Conservation (phyloP, 1,139 yeast species). For the Saccharomycopsis crataegensis region DNA sequence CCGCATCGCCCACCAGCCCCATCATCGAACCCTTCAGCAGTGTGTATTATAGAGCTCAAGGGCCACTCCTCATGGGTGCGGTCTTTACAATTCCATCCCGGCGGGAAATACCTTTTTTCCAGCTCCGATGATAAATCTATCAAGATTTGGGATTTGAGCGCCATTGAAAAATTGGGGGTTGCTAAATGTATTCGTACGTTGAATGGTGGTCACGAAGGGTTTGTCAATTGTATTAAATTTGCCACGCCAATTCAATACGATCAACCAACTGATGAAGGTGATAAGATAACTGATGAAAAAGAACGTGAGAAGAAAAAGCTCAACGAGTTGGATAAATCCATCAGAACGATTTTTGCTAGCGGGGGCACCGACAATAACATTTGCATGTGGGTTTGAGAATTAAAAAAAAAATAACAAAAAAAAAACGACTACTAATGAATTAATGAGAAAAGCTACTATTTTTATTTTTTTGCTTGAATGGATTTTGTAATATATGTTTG, state of each 20-base stretch:
- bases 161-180: slow-evolving; percentile 31
- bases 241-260: slow-evolving; percentile 36
- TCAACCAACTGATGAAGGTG: slow-evolving; percentile 19
- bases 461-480: not conserved
- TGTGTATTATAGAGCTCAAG: slow-evolving; percentile 42
- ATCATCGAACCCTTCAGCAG: slow-evolving; percentile 52
- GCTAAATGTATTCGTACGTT: slow-evolving; percentile 47
- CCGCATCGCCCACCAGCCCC: slow-evolving; percentile 56
- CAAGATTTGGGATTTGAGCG: slow-evolving; percentile 71
- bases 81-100: slow-evolving; percentile 63
- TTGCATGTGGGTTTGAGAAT: slow-evolving; percentile 38
- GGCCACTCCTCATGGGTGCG: slow-evolving; percentile 93
- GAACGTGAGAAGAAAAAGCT: slow-evolving; percentile 23
- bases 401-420: too few relatives aligned
- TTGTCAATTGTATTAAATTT: slow-evolving; percentile 59
- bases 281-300: slow-evolving; percentile 20
- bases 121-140: slow-evolving; percentile 77
- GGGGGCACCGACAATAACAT: slow-evolving; percentile 54
- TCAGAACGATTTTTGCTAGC: slow-evolving; percentile 51
- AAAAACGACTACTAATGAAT: not conserved
- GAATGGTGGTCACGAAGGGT: slow-evolving; percentile 59
- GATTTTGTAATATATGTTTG: not conserved
- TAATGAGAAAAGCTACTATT: not conserved
- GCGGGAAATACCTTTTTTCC: slow-evolving; percentile 62
- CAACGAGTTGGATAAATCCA: slow-evolving; percentile 30